A percentile compares a stretch with the other conserved stretches of the same genome.
Conservation (phyloP, 345 rosid genomes). For the Sonneratia caseolaris region DNA sequence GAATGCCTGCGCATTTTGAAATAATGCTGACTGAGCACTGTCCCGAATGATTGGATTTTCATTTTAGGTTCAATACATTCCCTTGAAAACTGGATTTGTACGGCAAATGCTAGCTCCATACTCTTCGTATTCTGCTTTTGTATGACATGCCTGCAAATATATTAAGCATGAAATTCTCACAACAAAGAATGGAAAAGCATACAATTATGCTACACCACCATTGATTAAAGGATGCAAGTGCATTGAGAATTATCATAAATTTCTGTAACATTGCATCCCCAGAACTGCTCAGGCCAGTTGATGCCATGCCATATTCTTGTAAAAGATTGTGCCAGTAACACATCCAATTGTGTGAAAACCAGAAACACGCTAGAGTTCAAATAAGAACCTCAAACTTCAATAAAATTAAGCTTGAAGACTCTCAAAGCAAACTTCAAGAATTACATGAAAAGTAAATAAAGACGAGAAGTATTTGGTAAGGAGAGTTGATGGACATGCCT, state of each 20-base stretch:
- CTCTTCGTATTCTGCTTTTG: constrained; percentile 96
- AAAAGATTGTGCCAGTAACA: neutral
- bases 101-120: constrained; percentile 98
- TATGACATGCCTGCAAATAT: constrained; percentile 75
- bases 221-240: too few relatives aligned
- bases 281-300: neutral
- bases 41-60: neutral
- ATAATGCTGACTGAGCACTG: neutral
- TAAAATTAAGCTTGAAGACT: neutral
- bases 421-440: neutral
- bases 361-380: neutral
- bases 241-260: neutral
- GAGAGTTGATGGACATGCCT: constrained; percentile 29
- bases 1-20: neutral
- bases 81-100: constrained; percentile 96
- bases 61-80: constrained; percentile 59
- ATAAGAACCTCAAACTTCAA: neutral
- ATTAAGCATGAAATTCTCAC: neutral
- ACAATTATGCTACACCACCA: neutral
- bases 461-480: constrained; percentile 2
- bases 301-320: neutral
- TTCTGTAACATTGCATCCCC: neutral
- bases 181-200: neutral
- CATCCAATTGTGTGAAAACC: neutral
- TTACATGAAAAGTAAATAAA: neutral